Percentiles rank a stretch among this genome's conserved stretches.
Conservation (phyloP, 2,329 filamentous ascomycete species). For the Aspergillus ochraceus region DNA sequence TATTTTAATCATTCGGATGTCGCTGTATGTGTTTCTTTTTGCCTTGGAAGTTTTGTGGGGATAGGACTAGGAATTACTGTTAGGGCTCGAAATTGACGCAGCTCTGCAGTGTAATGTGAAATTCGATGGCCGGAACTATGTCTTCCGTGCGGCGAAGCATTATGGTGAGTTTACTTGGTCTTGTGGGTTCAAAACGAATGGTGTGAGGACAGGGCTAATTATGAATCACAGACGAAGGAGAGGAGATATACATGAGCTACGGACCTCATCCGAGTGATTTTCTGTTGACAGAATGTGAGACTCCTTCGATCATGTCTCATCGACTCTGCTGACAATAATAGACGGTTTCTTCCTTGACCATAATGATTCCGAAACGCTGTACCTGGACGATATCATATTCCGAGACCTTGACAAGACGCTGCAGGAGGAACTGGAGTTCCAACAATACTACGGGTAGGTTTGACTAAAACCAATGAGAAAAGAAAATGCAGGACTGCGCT, state of each 20-base stretch:
- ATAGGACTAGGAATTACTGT: not conserved
- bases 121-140: slow-evolving; percentile 38
- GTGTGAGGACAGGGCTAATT: not conserved
- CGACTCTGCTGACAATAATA: slow-evolving; percentile 18
- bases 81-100: not conserved
- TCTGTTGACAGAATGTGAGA: slow-evolving; percentile 44
- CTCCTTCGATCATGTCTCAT: not conserved
- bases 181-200: not conserved
- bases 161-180: slow-evolving; percentile 27
- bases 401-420: slow-evolving; percentile 29
- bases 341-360: slow-evolving; percentile 45
- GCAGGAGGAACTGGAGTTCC: slow-evolving; percentile 34
- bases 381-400: slow-evolving; percentile 44
- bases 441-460: slow-evolving; percentile 43
- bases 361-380: slow-evolving; percentile 42
- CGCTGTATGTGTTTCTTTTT: slow-evolving; percentile 30
- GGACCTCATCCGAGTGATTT: slow-evolving; percentile 46
- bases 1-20: slow-evolving; percentile 49
- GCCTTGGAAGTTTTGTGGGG: not conserved
- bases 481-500: not conserved
- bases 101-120: slow-evolving; percentile 37
- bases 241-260: slow-evolving; percentile 48
- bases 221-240: slow-evolving; percentile 32
- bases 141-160: slow-evolving; percentile 33
- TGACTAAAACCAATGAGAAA: not conserved